Evolutionary conservation across 371 early-diverging fungal species (phyloP), one percentile per base, ranked within the genome.

Genomic region (Fennellomyces sp.): DNA sequence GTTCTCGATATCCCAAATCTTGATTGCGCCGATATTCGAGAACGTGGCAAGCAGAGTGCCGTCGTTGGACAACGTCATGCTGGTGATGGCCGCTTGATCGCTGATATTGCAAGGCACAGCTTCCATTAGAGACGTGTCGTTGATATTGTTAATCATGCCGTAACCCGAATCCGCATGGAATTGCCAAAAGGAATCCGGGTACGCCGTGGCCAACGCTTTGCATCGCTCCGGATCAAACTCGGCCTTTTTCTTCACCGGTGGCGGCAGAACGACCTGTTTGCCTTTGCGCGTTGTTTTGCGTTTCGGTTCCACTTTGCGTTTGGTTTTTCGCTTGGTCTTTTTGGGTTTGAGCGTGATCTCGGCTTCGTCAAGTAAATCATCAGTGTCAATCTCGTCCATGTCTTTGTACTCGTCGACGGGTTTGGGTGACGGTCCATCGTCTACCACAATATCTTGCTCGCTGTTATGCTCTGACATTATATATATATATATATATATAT

Each of bases 41-140:
- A 94, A 92, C 0, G 94, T 93, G 1, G 88, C 95, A 19, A 96
- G 70, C 72, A 96, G 72, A 5, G 82, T 71, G 8, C 94, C 95
- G 63, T 94, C 94, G 1, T 85, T 80, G 0, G 95, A 94, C 2
- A 94, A 72, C 4, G 81, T 74, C 55, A 93, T 90, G 10, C 92
- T 85, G 10, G 89, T 88, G 52, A 92, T 85, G 21, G 91, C 33
- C 54, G 75, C 82, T 69, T 81, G 82, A 53, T 82, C 82, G 38
- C 66, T 76, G 25, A 82, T 74, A 17, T 72, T 73, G 38, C 75
- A 72, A 1, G 81, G 74, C 15, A 88, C 67, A 13, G 83, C 56
- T 36, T 86, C 69, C 11, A 94, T 70, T 12, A 83, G 82, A 23
- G 88, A 67, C n/a, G 85, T 78, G 25, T 78, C 81, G 55, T 89